phyloP scores from a whole-genome alignment of 768 basidiomycete genomes.

The Mycena filopes region DNA sequence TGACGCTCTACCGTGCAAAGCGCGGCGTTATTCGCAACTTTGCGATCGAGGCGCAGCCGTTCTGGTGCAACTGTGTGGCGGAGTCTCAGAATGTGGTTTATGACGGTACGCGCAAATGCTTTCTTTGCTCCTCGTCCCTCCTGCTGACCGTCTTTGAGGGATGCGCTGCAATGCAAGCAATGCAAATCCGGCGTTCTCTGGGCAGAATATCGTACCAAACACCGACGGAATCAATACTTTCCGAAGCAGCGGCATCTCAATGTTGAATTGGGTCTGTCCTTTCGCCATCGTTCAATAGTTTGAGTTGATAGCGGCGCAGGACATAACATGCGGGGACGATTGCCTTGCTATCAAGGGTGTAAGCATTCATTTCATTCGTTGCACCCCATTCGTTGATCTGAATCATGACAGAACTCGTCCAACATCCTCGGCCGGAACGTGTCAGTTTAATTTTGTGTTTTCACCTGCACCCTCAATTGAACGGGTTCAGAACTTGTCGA shows the following conservation, averaged over 20 bases:
- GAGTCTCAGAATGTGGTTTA: slow-evolving; percentile 58
- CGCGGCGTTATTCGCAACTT: slow-evolving; percentile 59
- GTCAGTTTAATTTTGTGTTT: too few species aligned
- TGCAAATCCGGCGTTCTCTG: slow-evolving; percentile 57
- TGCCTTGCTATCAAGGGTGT: slow-evolving; percentile 74
- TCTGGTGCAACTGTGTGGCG: slow-evolving; percentile 68
- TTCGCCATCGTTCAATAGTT: too few species aligned
- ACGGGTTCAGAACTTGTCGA: slow-evolving; percentile 53
- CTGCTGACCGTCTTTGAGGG: slow-evolving; percentile 26
- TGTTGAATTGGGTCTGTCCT: slow-evolving; percentile 55
- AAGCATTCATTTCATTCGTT: slow-evolving; percentile 28
- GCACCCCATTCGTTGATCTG: not conserved
- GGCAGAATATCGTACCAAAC: slow-evolving; percentile 61
- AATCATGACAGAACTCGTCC: slow-evolving; percentile 59
- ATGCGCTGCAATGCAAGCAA: slow-evolving; percentile 69
- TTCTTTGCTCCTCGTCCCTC: too few species aligned
- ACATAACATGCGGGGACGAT: slow-evolving; percentile 69
- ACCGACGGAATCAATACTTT: slow-evolving; percentile 54
- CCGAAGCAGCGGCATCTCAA: slow-evolving; percentile 55
- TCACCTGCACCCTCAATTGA: too few species aligned
- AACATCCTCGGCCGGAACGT: slow-evolving; percentile 59
- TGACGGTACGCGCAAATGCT: slow-evolving; percentile 42
- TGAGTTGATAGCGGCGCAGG: too few species aligned
- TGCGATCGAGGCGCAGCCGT: slow-evolving; percentile 62
- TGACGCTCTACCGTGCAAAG: slow-evolving; percentile 58